Evolutionary conservation across 352 stramenopile species (phyloP).

Genomic region (Pythium aquatile): DNA sequence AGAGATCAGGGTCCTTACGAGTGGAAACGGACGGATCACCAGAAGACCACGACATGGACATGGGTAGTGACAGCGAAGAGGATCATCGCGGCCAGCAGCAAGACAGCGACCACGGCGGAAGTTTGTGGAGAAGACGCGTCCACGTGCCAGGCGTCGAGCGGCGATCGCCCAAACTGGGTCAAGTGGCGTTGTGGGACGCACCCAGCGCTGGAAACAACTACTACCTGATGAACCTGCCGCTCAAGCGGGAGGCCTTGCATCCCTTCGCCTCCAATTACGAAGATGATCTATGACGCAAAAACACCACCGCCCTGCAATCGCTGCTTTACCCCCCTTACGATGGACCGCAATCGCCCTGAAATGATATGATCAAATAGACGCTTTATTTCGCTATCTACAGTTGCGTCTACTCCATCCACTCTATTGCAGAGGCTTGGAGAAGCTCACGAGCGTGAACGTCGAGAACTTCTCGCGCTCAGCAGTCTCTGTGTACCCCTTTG

Average conservation of each 20-base stretch:
- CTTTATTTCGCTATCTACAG: constrained; percentile 13
- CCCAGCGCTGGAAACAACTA: constrained; percentile 10
- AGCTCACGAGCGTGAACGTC: constrained; percentile 58
- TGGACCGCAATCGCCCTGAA: neutral
- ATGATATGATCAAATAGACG: constrained; percentile 18
- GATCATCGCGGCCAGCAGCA: neutral
- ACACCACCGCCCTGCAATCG: neutral
- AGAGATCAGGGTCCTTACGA: neutral
- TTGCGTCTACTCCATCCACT: neutral
- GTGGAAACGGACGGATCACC: neutral
- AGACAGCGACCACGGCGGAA: constrained; percentile 1
- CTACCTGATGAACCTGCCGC: constrained; percentile 9
- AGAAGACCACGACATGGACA: constrained; percentile 13
- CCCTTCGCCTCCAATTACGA: constrained; percentile 18
- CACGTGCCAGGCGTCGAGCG: constrained; percentile 13
- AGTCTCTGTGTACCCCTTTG: constrained; percentile 42
- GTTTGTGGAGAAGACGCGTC: constrained; percentile 29
- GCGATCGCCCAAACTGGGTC: constrained; percentile 26
- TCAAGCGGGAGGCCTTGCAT: constrained; percentile 8
- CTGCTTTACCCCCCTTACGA: neutral
- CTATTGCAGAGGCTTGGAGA: constrained; percentile 26
- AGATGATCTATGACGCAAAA: constrained; percentile 9
- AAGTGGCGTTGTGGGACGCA: constrained; percentile 25
- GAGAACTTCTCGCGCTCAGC: constrained; percentile 22
- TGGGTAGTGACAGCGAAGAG: constrained; percentile 15